A percentile compares a stretch with the other conserved stretches of the same genome.
Conservation (phyloP, 2,329 filamentous ascomycete genomes). For the Aspergillus pseudoviridinutans region DNA sequence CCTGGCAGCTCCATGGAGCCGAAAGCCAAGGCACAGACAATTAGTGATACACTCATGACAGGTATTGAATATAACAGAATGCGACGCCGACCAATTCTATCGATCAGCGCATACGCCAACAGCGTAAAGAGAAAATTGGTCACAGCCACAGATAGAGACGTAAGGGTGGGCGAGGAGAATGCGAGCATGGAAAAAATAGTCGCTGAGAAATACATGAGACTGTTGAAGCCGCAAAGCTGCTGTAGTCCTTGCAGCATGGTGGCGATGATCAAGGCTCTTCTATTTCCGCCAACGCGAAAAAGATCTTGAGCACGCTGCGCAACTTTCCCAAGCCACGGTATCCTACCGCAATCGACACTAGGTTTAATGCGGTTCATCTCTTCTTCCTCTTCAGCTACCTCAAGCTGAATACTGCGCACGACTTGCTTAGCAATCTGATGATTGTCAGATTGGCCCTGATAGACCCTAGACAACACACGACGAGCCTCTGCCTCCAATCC, state of each 20-base stretch:
- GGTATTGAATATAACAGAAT: slow-evolving; percentile 82
- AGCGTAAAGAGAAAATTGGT: slow-evolving; percentile 80
- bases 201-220: slow-evolving; percentile 86
- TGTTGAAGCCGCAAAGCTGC: slow-evolving; percentile 87
- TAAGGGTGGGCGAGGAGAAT: slow-evolving; percentile 74
- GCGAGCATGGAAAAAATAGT: slow-evolving; percentile 75
- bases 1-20: slow-evolving; percentile 52
- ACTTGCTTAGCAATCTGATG: slow-evolving; percentile 54
- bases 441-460: slow-evolving; percentile 47
- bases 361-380: slow-evolving; percentile 25
- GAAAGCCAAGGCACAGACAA: slow-evolving; percentile 70
- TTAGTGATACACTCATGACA: slow-evolving; percentile 72
- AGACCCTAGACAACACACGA: slow-evolving; percentile 61
- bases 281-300: slow-evolving; percentile 45
- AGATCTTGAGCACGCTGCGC: slow-evolving; percentile 28
- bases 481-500: slow-evolving; percentile 61
- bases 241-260: slow-evolving; percentile 83
- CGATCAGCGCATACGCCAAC: slow-evolving; percentile 71
- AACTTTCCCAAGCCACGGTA: slow-evolving; percentile 24
- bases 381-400: slow-evolving; percentile 67
- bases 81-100: slow-evolving; percentile 71
- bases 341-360: slow-evolving; percentile 3
- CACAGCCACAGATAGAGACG: slow-evolving; percentile 72
- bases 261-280: slow-evolving; percentile 73
- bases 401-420: slow-evolving; percentile 66